Percentiles rank a stretch among this genome's conserved stretches.
These are phyloP conservation scores for Xylaria sp. DNA, from an alignment of 2,329 filamentous ascomycete genomes.

Conservation along the genomic window DNA sequence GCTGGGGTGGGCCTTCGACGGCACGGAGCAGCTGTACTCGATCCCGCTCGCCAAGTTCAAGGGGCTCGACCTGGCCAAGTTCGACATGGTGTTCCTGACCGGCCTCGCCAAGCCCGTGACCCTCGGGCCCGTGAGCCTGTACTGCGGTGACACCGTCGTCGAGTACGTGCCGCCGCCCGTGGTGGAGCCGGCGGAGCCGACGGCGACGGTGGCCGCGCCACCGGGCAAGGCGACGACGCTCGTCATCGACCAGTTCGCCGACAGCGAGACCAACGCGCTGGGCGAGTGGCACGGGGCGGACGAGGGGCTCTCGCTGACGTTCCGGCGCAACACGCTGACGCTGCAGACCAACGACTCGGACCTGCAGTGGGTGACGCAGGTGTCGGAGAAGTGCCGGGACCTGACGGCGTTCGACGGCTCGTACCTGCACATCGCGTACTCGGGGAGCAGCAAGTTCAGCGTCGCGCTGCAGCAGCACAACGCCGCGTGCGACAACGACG, in stretches of 20 bases:
- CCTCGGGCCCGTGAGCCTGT: constrained; percentile 60
- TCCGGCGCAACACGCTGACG: constrained; percentile 54
- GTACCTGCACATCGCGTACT: constrained; percentile 67
- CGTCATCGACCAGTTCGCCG: constrained; percentile 64
- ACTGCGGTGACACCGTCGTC: constrained; percentile 54
- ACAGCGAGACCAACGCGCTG: constrained; percentile 57
- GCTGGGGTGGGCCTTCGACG: constrained; percentile 63
- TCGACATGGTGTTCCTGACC: constrained; percentile 55
- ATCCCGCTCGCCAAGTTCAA: constrained; percentile 58
- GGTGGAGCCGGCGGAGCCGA: constrained; percentile 44
- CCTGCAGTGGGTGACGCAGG: constrained; percentile 62
- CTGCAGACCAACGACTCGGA: constrained; percentile 63
- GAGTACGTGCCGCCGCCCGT: constrained; percentile 53
- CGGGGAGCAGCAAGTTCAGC: constrained; percentile 64
- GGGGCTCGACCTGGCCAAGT: constrained; percentile 53
- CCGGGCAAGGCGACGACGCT: constrained; percentile 50
- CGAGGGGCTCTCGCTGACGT: constrained; percentile 57
- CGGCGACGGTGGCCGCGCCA: constrained; percentile 53
- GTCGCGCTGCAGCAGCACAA: constrained; percentile 71
- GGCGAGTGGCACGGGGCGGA: constrained; percentile 69
- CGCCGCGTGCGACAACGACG: constrained; percentile 54
- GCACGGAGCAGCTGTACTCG: constrained; percentile 60
- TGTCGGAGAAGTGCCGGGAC: constrained; percentile 59
- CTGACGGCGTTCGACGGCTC: constrained; percentile 55
- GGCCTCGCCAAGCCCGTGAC: constrained; percentile 50